phyloP scores from a whole-genome alignment of 257 asterid species.

The Solanum megistacrolobum region DNA sequence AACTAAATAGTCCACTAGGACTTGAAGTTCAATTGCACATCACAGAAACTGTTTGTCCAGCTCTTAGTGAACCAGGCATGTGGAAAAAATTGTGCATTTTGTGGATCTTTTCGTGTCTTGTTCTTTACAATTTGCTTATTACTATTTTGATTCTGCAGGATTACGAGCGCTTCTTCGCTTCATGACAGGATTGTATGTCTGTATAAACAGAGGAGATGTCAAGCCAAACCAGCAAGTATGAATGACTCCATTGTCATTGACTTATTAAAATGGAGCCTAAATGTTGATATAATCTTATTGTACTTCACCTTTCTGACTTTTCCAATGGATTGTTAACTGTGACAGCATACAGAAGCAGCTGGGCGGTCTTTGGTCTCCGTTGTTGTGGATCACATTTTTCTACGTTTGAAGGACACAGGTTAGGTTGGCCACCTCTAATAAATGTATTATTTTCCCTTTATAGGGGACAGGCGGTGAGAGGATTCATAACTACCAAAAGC shows the following conservation, averaged over 20 bases:
- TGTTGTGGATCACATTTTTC: constrained; percentile 86
- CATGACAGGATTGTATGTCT: constrained; percentile 80
- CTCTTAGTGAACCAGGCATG: constrained; percentile 98
- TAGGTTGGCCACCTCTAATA: constrained; percentile 20
- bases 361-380: constrained; percentile 87
- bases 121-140: constrained; percentile 4
- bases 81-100: constrained; percentile 6
- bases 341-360: constrained; percentile 88
- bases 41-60: constrained; percentile 89
- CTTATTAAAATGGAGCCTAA: background rate
- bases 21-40: constrained; percentile 88
- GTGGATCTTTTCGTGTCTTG: background rate
- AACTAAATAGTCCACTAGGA: constrained; percentile 76
- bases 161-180: constrained; percentile 96
- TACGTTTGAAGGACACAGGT: constrained; percentile 94
- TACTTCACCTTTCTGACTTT: background rate
- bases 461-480: background rate
- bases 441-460: background rate
- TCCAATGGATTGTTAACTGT: background rate
- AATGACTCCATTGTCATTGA: background rate
- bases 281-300: background rate
- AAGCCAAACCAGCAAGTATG: constrained; percentile 72
- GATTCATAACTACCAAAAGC: background rate
- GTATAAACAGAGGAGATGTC: constrained; percentile 93
- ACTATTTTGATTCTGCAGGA: constrained; percentile 35